These are phyloP conservation scores for Toxoplasma gondii DNA, from an alignment of 169 alveolate species.

Conservation along the genomic window DNA sequence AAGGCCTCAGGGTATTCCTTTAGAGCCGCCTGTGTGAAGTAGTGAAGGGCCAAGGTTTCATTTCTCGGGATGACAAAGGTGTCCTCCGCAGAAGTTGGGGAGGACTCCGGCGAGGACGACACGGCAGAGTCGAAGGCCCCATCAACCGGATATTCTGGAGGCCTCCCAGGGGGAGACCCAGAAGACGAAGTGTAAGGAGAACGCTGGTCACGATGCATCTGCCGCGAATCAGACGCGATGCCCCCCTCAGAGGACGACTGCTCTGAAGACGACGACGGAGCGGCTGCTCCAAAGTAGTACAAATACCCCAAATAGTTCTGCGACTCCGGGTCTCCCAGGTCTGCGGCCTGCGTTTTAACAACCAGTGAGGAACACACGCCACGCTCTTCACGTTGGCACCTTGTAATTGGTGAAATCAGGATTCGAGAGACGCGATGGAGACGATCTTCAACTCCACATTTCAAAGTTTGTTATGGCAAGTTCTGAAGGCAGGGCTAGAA, in stretches of 20 bases:
- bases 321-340: conserved; percentile 28
- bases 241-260: not conserved
- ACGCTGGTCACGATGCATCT: not conserved
- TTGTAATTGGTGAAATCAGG: not conserved
- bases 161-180: too few species aligned
- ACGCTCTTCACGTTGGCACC: too few species aligned
- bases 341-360: conserved; percentile 13
- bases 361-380: not conserved
- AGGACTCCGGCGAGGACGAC: not conserved
- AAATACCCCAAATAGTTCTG: conserved; percentile 47
- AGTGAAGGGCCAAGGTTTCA: not conserved
- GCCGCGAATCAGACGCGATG: not conserved
- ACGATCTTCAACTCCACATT: not conserved
- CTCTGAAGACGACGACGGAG: not conserved
- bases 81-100: not conserved
- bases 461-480: too few species aligned
- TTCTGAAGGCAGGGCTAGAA: too few species aligned
- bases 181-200: too few species aligned
- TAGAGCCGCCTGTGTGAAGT: conserved; percentile 36
- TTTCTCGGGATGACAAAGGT: not conserved
- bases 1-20: conserved; percentile 48
- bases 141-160: not conserved
- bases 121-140: not conserved
- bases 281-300: conserved; percentile 17
- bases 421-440: not conserved